Evolutionary conservation across 2,329 filamentous ascomycete genomes (phyloP).

Genomic region (Fusarium sp.): DNA sequence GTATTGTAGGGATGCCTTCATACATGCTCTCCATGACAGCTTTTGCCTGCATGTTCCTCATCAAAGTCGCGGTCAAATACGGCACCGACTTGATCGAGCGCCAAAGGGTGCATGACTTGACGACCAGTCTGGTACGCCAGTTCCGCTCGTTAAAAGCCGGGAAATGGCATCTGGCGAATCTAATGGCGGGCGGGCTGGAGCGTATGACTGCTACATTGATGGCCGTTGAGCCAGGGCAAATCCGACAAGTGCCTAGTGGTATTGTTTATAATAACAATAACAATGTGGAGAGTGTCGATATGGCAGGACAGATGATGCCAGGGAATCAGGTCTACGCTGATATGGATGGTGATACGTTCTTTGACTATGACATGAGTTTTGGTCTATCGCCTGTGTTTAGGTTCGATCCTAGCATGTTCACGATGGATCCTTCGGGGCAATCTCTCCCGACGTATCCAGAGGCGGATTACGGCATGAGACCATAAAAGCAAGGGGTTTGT

Average conservation of each 20-base stretch:
- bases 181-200: conserved; percentile 63
- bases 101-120: conserved; percentile 56
- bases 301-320: conserved; percentile 34
- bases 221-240: conserved; percentile 29
- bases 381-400: conserved; percentile 48
- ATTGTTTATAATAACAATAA: conserved; percentile 19
- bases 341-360: conserved; percentile 47
- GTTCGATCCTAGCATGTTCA: conserved; percentile 48
- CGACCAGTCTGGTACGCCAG: conserved; percentile 55
- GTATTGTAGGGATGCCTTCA: conserved; percentile 61
- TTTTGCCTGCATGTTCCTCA: conserved; percentile 65
- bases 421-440: conserved; percentile 45
- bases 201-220: conserved; percentile 52
- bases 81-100: conserved; percentile 59
- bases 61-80: conserved; percentile 62
- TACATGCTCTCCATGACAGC: conserved; percentile 67
- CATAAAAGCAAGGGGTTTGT: conserved; percentile 10
- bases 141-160: conserved; percentile 58
- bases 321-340: conserved; percentile 44
- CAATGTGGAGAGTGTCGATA: conserved; percentile 36
- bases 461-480: conserved; percentile 41
- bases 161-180: conserved; percentile 61
- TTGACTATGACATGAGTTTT: conserved; percentile 51
- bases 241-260: conserved; percentile 16
- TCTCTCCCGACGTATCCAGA: conserved; percentile 45